Base-by-base conservation (phyloP, 1,139 yeast genomes). In the Suhomyces atakaporum region DNA sequence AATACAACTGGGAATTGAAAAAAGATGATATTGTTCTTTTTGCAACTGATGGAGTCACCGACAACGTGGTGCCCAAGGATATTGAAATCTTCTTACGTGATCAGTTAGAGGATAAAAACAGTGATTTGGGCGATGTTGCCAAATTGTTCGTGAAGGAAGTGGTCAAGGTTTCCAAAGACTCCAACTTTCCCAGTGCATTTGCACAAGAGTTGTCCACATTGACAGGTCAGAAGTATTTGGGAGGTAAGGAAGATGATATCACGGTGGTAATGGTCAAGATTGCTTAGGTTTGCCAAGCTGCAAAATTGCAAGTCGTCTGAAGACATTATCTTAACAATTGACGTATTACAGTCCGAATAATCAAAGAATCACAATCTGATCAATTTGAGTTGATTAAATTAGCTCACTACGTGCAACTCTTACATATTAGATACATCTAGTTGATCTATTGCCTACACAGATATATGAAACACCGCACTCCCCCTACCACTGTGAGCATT, bases 171-270 rank as follows among this genome's bases (percentile, higher is more conserved):
- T 84, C 95, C 36, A 73, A 78, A 45, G 90, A 90, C 57, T 75
- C 83, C 7, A 69, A 77, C 38, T 84, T 75, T 54, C 89, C 92
- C 16, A 83, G 95, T 47, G 95, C 92, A 0, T 92, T 90, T 62
- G 84, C 96, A 7, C 90, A 84, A 55, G 94, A 86, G 49, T 69
- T 87, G 37, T 73, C 84, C 4, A 69, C 76, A 44, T 62, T 84
- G 30, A 80, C 90, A 3, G 85, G 87, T 1, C 85, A 80, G 54
- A 66, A 69, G 39, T 85, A 86, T 51, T 69, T 79, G 44, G 97
- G 98, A 26, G 98, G 97, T 18, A 92, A 92, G 62, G 95, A 89
- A 36, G 98, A 92, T 63, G 98, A 92, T 59, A 84, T 90, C 24
- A 88, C 97, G 0, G 79, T 85, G 11, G 82, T 90, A 1, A 72